Conservation (phyloP, 2,329 filamentous ascomycete species). For the Niveomyces coronatus region DNA sequence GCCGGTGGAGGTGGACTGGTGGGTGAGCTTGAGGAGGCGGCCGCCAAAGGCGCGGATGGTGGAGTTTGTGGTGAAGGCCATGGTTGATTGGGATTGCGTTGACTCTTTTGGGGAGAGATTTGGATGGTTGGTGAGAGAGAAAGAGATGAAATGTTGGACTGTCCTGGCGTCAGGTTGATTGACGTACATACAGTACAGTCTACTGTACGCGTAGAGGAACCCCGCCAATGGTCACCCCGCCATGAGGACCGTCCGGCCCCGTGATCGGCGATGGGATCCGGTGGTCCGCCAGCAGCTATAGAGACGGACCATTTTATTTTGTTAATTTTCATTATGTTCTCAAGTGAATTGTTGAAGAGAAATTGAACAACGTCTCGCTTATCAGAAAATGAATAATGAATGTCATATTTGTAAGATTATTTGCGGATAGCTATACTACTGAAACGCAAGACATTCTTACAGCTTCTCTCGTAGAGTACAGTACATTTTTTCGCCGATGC, state of each 20-base stretch:
- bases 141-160: background rate
- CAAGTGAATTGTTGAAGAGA: too few relatives aligned
- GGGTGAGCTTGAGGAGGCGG: conserved; percentile 86
- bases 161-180: conserved; percentile 5
- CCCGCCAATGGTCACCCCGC: conserved; percentile 5
- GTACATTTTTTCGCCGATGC: too few relatives aligned
- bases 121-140: background rate
- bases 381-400: too few relatives aligned
- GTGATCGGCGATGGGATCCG: conserved; percentile 5
- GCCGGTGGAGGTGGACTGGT: conserved; percentile 66
- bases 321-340: too few relatives aligned
- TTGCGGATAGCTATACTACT: too few relatives aligned
- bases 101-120: background rate
- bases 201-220: too few relatives aligned
- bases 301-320: too few relatives aligned
- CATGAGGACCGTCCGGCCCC: conserved; percentile 1
- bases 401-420: too few relatives aligned
- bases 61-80: conserved; percentile 83
- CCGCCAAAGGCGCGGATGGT: conserved; percentile 89
- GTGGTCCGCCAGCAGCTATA: conserved; percentile 4
- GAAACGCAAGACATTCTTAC: too few relatives aligned
- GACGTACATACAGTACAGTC: too few relatives aligned
- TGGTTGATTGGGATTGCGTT: conserved; percentile 26
- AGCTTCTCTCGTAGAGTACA: too few relatives aligned
- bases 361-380: too few relatives aligned